phyloP scores from a whole-genome alignment of 2,329 filamentous ascomycete species.

The Diaporthe caulivora region DNA sequence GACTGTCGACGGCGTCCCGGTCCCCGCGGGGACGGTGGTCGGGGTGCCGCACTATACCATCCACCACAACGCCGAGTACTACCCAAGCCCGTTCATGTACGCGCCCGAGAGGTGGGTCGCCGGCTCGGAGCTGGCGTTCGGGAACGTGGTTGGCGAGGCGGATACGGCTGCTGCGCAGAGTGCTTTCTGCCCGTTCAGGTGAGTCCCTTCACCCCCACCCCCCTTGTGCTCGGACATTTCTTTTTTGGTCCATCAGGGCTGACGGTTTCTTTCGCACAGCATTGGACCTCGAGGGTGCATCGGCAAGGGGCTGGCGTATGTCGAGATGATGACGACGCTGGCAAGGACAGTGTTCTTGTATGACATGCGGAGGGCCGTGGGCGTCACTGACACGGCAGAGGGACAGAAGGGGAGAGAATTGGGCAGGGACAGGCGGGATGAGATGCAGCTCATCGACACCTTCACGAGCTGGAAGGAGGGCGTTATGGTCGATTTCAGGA shows the following conservation, averaged over 20 bases:
- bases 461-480: constrained; percentile 82
- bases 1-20: constrained; percentile 62
- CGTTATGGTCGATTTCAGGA: constrained; percentile 73
- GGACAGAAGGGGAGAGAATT: constrained; percentile 61
- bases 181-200: constrained; percentile 80
- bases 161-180: constrained; percentile 69
- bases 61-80: constrained; percentile 75
- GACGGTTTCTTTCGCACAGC: constrained; percentile 42
- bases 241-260: neutral
- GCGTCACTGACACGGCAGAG: constrained; percentile 65
- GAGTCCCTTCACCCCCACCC: neutral
- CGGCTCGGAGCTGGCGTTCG: constrained; percentile 55
- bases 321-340: constrained; percentile 74
- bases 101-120: constrained; percentile 75
- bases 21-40: constrained; percentile 72
- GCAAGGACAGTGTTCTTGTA: constrained; percentile 72
- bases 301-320: constrained; percentile 77
- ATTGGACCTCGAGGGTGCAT: constrained; percentile 79
- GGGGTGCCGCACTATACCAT: constrained; percentile 77
- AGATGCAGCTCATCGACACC: constrained; percentile 79
- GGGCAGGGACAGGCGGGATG: constrained; percentile 66
- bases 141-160: constrained; percentile 58
- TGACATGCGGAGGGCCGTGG: constrained; percentile 66
- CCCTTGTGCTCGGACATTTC: no score
- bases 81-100: constrained; percentile 69